Conservation (phyloP, 192 early-diverging fungal species). For the Backusella macrospora region DNA sequence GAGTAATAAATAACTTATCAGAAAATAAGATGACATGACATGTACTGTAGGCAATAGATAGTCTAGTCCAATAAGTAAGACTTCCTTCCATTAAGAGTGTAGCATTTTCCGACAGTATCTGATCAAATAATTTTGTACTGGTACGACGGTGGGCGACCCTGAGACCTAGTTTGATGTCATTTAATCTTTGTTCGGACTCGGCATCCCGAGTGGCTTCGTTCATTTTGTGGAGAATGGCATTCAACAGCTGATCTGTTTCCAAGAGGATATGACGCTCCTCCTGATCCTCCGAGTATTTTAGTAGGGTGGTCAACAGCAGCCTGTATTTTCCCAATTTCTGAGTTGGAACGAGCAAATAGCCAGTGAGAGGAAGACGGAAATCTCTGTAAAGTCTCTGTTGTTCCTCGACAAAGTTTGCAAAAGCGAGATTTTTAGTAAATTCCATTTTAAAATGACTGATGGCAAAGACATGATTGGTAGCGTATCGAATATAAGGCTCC, state of each 20-base stretch:
- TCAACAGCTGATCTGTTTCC: slow-evolving; percentile 3
- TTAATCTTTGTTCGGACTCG: slow-evolving; percentile 7
- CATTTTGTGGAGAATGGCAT: slow-evolving; percentile 14
- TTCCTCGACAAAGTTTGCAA: neutral
- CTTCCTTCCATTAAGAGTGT: slow-evolving; percentile 4
- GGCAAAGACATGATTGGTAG: slow-evolving; percentile 14
- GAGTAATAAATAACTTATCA: slow-evolving; percentile 4
- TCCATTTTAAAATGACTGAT: neutral
- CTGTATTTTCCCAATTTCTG: slow-evolving; percentile 15
- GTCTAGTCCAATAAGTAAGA: neutral
- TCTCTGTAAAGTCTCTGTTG: neutral
- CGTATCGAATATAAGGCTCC: slow-evolving; percentile 14
- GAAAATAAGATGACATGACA: slow-evolving; percentile 26
- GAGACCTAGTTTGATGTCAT: slow-evolving; percentile 9
- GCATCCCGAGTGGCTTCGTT: slow-evolving; percentile 27
- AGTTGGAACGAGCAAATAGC: slow-evolving; percentile 1
- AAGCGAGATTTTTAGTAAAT: neutral
- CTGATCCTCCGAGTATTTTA: slow-evolving; percentile 18
- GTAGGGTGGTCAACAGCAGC: neutral
- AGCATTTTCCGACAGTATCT: neutral
- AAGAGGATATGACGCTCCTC: slow-evolving; percentile 7
- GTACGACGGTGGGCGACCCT: neutral
- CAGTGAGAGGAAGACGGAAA: neutral
- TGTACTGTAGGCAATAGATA: neutral
- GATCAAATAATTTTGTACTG: neutral